Conservation (phyloP, 768 basidiomycete genomes). For the Glaciozyma antarctica region DNA sequence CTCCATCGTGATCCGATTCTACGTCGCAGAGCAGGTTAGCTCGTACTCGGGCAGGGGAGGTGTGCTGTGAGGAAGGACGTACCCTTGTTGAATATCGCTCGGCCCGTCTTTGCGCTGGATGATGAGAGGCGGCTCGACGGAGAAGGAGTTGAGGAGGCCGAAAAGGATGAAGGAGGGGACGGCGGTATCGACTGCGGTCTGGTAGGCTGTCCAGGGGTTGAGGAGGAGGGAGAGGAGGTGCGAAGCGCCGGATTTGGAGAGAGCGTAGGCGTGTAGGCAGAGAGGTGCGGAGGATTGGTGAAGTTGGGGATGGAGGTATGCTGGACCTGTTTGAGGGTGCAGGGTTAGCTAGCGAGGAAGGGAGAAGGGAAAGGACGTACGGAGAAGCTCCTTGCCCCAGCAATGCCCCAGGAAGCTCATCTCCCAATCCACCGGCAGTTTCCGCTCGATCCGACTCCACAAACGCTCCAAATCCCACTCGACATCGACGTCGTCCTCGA, state of each 20-base stretch:
- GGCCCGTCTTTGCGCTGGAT: constrained; percentile 35
- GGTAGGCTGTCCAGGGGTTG: constrained; percentile 33
- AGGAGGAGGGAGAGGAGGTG: constrained; percentile 18
- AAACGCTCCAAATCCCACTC: constrained; percentile 36
- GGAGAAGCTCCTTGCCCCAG: constrained; percentile 32
- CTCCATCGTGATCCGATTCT: constrained; percentile 31
- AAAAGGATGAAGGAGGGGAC: constrained; percentile 24
- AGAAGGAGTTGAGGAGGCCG: constrained; percentile 19
- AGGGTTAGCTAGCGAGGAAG: neutral
- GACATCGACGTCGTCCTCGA: constrained; percentile 37
- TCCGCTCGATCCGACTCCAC: constrained; percentile 26
- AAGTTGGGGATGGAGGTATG: constrained; percentile 32
- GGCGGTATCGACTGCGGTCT: constrained; percentile 32
- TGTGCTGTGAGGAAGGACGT: neutral
- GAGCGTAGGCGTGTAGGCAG: constrained; percentile 36
- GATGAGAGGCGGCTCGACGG: constrained; percentile 32
- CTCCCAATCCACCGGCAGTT: constrained; percentile 30
- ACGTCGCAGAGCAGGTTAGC: no score
- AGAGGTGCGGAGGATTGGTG: constrained; percentile 31
- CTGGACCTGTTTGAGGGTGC: constrained; percentile 20
- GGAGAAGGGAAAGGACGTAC: neutral
- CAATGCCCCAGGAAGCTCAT: constrained; percentile 33
- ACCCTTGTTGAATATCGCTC: constrained; percentile 22
- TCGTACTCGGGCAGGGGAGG: neutral
- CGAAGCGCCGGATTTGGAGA: constrained; percentile 25